These are phyloP conservation scores for Micractinium sp. DNA, from an alignment of 139 green algal species.

Conservation along the genomic window DNA sequence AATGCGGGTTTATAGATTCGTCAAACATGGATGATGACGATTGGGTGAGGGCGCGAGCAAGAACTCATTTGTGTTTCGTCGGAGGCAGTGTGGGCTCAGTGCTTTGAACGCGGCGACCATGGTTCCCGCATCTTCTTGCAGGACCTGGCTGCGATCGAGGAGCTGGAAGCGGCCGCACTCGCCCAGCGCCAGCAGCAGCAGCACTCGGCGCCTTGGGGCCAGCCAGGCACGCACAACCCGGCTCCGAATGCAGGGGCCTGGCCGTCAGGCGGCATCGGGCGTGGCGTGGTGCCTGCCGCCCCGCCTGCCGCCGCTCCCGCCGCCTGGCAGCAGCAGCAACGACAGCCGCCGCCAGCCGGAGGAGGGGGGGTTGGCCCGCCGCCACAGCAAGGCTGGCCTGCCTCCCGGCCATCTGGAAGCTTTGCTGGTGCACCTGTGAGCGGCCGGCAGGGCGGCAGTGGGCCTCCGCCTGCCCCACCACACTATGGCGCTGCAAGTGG, in stretches of 20 bases:
- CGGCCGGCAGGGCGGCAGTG: not conserved
- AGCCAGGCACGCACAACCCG: not conserved
- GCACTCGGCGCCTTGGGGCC: not conserved
- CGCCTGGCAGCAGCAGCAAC: not conserved
- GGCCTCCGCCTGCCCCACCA: not conserved
- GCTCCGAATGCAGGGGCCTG: not conserved
- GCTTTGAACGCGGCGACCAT: no score
- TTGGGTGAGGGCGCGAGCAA: not conserved
- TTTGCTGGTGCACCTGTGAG: not conserved
- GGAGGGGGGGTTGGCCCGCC: not conserved
- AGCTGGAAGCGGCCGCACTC: slow-evolving; percentile 20
- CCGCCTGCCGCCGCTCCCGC: not conserved
- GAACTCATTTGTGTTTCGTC: not conserved
- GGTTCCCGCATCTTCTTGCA: no score
- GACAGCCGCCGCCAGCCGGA: not conserved
- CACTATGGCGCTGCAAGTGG: not conserved
- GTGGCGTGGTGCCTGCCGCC: not conserved
- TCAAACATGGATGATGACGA: not conserved
- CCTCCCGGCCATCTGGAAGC: not conserved
- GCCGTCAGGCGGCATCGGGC: not conserved
- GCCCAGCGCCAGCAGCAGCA: slow-evolving; percentile 35
- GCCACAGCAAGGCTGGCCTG: not conserved
- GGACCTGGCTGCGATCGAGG: slow-evolving; percentile 34
- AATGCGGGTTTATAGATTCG: not conserved
- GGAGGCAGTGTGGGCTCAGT: not conserved